These are phyloP conservation scores for Ambrosia hybrid DNA, from an alignment of 140 eudicot species.

Conservation along the genomic window DNA sequence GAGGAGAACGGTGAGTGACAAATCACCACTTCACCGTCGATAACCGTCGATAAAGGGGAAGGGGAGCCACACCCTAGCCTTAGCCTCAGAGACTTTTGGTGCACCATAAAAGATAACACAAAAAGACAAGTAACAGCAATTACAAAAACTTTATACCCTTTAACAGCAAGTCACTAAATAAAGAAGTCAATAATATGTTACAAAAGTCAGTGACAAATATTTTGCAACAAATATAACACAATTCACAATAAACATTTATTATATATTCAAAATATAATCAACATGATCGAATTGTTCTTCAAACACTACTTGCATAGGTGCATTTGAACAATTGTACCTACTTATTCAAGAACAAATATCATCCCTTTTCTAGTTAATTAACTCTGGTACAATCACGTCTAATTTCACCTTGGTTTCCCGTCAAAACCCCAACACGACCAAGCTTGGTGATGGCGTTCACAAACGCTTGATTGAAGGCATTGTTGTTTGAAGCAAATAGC, in stretches of 20 bases:
- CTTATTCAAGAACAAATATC: conserved; percentile 15
- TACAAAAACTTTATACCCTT: background rate
- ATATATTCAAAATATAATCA: conserved; percentile 9
- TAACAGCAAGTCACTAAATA: background rate
- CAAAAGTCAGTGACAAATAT: background rate
- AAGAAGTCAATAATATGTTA: background rate
- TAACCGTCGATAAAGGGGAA: no score
- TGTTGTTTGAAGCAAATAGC: conserved; percentile 44
- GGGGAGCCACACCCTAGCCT: no score
- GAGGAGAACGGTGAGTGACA: no score
- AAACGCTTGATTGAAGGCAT: conserved; percentile 49
- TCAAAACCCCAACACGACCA: conserved; percentile 66
- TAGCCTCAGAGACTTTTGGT: no score
- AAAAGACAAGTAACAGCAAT: background rate
- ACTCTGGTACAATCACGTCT: conserved; percentile 51
- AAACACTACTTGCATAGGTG: background rate
- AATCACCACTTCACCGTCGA: no score
- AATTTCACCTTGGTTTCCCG: conserved; percentile 59
- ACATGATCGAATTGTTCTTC: background rate
- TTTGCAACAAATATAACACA: background rate
- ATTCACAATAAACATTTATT: conserved; percentile 1
- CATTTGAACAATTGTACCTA: conserved; percentile 18
- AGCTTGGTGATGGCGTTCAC: conserved; percentile 55
- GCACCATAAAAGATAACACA: background rate
- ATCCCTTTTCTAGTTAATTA: conserved; percentile 39